Evolutionary conservation across 352 stramenopile species (phyloP).

Genomic region (Phytophthora citricola): DNA sequence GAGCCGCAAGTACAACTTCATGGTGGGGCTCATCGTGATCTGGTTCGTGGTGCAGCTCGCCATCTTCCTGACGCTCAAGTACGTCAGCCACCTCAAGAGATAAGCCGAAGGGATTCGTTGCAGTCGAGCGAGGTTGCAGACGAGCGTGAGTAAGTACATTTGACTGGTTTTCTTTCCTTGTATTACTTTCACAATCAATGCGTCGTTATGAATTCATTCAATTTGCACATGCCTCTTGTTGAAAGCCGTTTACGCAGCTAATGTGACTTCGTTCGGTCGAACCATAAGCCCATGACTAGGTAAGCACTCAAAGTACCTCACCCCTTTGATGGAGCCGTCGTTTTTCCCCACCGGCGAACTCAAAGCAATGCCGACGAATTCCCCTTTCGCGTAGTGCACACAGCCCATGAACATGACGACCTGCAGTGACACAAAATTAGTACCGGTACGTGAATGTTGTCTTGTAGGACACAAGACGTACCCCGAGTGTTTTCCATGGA

Average conservation of each 20-base stretch:
- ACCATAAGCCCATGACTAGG: slow-evolving; percentile 76
- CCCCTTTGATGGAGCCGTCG: slow-evolving; percentile 70
- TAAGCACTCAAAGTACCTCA: slow-evolving; percentile 68
- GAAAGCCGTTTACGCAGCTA: slow-evolving; percentile 18
- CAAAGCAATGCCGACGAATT: slow-evolving; percentile 71
- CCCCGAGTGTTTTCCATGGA: slow-evolving; percentile 48
- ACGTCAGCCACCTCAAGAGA: slow-evolving; percentile 75
- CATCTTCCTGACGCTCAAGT: slow-evolving; percentile 75
- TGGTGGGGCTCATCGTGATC: slow-evolving; percentile 58
- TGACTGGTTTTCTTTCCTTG: slow-evolving; percentile 4
- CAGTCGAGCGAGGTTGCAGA: background rate
- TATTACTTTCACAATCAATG: slow-evolving; percentile 21
- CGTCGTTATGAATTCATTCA: slow-evolving; percentile 11
- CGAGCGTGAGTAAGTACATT: background rate
- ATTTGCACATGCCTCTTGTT: background rate
- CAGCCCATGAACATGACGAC: slow-evolving; percentile 65
- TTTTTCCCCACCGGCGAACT: slow-evolving; percentile 75
- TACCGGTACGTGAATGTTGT: background rate
- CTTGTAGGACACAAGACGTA: slow-evolving; percentile 18
- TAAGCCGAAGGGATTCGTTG: slow-evolving; percentile 8
- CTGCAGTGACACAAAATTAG: slow-evolving; percentile 21
- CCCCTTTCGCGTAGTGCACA: slow-evolving; percentile 78
- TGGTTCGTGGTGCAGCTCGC: slow-evolving; percentile 57
- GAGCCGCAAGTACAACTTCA: slow-evolving; percentile 52
- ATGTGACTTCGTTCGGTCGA: slow-evolving; percentile 46